Evolutionary conservation across 2,329 filamentous ascomycete species (phyloP), one percentile per base, ranked within the genome.

Genomic region (Aspergillus bombycis): DNA sequence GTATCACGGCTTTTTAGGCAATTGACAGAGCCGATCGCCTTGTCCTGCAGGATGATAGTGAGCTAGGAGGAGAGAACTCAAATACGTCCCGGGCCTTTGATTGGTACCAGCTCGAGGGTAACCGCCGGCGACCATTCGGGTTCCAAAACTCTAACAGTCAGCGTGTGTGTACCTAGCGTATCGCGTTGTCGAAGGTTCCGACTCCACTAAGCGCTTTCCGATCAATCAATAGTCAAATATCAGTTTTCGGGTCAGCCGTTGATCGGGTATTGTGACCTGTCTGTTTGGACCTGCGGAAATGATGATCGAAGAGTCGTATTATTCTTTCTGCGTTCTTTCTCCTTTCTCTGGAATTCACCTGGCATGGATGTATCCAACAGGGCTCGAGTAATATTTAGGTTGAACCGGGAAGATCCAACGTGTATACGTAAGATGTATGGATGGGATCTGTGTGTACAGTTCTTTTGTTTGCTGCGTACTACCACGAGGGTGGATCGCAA

Each of bases 81-180:
- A 77, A 77, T 75, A 74, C 70, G 70, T 72, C 28, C 69, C 58
- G 65, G 63, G 52, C 56, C 56, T 62, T 56, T 77, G 68, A 74
- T 75, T 74, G 72, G 70, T 65, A 61, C 62, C 65, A 57, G 57
- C 48, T 21, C 48, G 53, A 64, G 60, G 60, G 65, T 38, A 65
- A 65, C 57, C 38, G 56, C 57, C 60, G 67, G 65, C 58, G 60
- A 67, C 68, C 63, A 70, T 58, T 61, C 28, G 61, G 54, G 32
- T 34, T 34, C 23, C 23, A 16, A 38, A 38, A 55, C n/a, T 55
- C 63, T 62, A 61, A 34, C 28, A 45, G 53, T 54, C 57, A 55
- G 50, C 66, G 67, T 69, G 68, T 64, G 67, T n/a, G n/a, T n/a
- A n/a, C n/a, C 26, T 73, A 67, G 57, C 57, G 72, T 66, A 69